Evolutionary conservation across 2,329 filamentous ascomycete genomes (phyloP).

Genomic region (Penicillium sp.): DNA sequence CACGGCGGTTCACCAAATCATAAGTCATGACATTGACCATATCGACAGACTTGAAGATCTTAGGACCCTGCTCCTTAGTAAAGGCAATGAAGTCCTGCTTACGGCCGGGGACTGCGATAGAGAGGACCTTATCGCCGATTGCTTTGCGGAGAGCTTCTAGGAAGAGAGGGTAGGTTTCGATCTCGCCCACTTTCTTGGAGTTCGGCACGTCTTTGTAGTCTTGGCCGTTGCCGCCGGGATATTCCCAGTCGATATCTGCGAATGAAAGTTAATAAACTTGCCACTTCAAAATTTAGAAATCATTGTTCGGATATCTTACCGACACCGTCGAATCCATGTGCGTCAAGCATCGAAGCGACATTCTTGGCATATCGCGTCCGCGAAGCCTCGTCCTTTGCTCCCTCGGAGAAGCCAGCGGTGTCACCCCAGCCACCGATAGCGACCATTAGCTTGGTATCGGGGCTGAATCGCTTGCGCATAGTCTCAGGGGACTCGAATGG

Average conservation of each 20-base stretch:
- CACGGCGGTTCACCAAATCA: slow-evolving; percentile 68
- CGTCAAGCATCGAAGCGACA: slow-evolving; percentile 60
- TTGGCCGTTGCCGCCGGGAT: slow-evolving; percentile 62
- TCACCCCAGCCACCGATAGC: slow-evolving; percentile 76
- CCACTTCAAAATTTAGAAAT: neutral
- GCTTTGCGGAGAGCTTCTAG: slow-evolving; percentile 57
- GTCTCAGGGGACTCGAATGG: slow-evolving; percentile 55
- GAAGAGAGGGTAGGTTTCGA: slow-evolving; percentile 61
- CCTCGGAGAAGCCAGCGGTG: slow-evolving; percentile 59
- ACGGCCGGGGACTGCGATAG: slow-evolving; percentile 65
- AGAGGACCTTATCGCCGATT: slow-evolving; percentile 62
- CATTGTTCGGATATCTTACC: slow-evolving; percentile 37
- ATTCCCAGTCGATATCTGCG: slow-evolving; percentile 66
- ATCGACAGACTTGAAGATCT: slow-evolving; percentile 61
- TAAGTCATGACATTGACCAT: slow-evolving; percentile 72
- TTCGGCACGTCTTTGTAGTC: slow-evolving; percentile 66
- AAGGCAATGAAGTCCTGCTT: slow-evolving; percentile 67
- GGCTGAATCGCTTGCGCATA: slow-evolving; percentile 53
- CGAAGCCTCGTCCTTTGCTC: slow-evolving; percentile 51
- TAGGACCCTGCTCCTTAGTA: slow-evolving; percentile 54
- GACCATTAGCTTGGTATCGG: slow-evolving; percentile 62
- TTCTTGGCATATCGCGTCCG: slow-evolving; percentile 63
- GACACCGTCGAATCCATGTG: slow-evolving; percentile 64
- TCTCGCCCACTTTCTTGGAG: slow-evolving; percentile 56
- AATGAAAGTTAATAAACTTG: slow-evolving; percentile 17